phyloP scores from a whole-genome alignment of 495 filamentous ascomycete species.

The Lasiosphaeris hirsuta region DNA sequence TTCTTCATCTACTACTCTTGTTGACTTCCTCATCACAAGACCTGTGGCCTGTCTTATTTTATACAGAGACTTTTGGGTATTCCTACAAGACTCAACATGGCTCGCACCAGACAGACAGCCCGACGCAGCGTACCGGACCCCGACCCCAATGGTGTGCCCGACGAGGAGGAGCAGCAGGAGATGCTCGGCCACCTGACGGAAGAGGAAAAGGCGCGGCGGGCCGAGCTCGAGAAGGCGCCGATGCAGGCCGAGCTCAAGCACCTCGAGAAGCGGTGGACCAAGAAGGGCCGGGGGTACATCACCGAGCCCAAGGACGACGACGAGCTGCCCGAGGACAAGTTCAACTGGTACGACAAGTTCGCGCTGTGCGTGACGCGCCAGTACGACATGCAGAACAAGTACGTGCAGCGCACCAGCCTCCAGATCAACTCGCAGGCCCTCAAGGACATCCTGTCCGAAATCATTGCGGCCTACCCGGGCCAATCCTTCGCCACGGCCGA shows the following conservation, averaged over 20 bases:
- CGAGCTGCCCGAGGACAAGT: slow-evolving; percentile 2
- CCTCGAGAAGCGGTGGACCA: slow-evolving; percentile 17
- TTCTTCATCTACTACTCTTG: no score
- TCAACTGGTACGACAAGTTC: slow-evolving; percentile 18
- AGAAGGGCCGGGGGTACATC: slow-evolving; percentile 11
- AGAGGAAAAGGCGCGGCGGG: slow-evolving; percentile 11
- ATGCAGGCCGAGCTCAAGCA: slow-evolving; percentile 20
- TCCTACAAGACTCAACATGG: neutral
- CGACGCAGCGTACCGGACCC: neutral
- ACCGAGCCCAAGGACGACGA: slow-evolving; percentile 18
- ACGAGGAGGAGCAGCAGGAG: slow-evolving; percentile 15
- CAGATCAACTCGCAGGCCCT: slow-evolving; percentile 14
- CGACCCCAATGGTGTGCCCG: neutral
- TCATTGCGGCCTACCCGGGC: slow-evolving; percentile 13
- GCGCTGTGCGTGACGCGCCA: slow-evolving; percentile 7
- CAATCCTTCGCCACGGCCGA: slow-evolving; percentile 26
- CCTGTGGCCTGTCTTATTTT: no score
- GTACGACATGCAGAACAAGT: slow-evolving; percentile 10
- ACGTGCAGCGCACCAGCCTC: slow-evolving; percentile 6
- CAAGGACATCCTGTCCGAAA: slow-evolving; percentile 3
- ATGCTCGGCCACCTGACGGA: slow-evolving; percentile 13
- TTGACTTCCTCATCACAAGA: no score
- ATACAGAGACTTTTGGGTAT: no score
- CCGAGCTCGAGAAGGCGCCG: slow-evolving; percentile 15
- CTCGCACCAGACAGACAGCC: neutral